Evolutionary conservation across 768 basidiomycete genomes (phyloP), one percentile per base, ranked within the genome.

Genomic region (Lactarius indigo): DNA sequence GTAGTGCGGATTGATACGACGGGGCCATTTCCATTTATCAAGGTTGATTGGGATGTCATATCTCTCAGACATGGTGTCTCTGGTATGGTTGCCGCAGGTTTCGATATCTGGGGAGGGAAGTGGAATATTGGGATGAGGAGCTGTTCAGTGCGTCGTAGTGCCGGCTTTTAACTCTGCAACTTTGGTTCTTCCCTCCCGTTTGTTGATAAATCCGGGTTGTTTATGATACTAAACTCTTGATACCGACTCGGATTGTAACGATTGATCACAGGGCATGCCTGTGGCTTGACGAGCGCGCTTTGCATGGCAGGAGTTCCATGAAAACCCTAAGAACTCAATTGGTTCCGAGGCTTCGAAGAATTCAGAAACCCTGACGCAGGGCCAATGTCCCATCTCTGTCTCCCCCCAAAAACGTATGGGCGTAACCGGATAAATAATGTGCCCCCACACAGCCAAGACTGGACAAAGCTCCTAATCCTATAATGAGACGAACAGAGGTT

Each of bases 11-110:
- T 74, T 74, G 37, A 73, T 37, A 13, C 47, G 60, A 52, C 73
- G 73, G 10, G 68, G 68, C 73, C 73, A 73, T 37, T 73, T 71
- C 73, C 73, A 74, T n/a, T 54, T 54, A 18, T 59, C 41, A 44
- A 73, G 42, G 47, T 61, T 58, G 35, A 71, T 20, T n/a, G 71
- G 71, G 13, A 71, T 69, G 59, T 23, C 9, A 5, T 61, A 68
- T 39, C 30, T 55, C 39, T 58, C 66, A 13, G 62, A 20, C 69
- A 68, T 69, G 47, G 26, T 63, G 13, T 33, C 13, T 57, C 7
- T 2, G 26, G 1, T 42, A 56, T 55, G 55, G 13, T 10, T n/a
- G 47, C 13, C 12, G n/a, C 37, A 37, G 35, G 23, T 13, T 55
- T 18, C 33, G 41, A n/a, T 2, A 5, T 26, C 26, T 13, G 1